Evolutionary conservation across 805 yeast genomes (phyloP).

Genomic region (Saccharomycopsis fodiens): DNA sequence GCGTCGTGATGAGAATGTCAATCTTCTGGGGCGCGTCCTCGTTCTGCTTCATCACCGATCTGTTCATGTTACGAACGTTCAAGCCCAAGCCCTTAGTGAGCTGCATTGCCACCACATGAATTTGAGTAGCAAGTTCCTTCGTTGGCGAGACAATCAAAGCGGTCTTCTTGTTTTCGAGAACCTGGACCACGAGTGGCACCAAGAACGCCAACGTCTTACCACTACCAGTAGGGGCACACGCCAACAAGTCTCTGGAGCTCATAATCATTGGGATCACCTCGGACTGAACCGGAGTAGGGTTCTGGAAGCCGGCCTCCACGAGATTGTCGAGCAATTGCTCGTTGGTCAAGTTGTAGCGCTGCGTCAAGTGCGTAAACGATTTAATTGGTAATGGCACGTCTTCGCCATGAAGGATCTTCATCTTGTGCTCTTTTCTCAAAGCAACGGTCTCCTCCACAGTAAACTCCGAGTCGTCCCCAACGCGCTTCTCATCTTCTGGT

Average conservation of each 20-base stretch:
- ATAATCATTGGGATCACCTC: constrained; percentile 78
- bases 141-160: constrained; percentile 86
- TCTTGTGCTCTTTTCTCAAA: constrained; percentile 52
- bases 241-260: constrained; percentile 67
- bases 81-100: constrained; percentile 48
- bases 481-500: constrained; percentile 21
- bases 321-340: constrained; percentile 51
- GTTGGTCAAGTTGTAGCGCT: constrained; percentile 53
- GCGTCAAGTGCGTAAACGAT: constrained; percentile 72
- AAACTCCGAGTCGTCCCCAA: constrained; percentile 26
- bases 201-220: constrained; percentile 93
- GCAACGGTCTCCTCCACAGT: constrained; percentile 51
- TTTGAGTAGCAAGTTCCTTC: constrained; percentile 86
- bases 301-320: constrained; percentile 60
- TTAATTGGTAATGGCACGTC: constrained; percentile 91
- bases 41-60: constrained; percentile 62
- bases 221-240: constrained; percentile 98
- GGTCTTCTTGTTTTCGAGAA: constrained; percentile 8
- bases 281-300: constrained; percentile 90
- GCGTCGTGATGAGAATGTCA: constrained; percentile 82
- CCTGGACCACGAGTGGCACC: constrained; percentile 64
- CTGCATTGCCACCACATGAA: constrained; percentile 56
- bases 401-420: constrained; percentile 64
- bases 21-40: constrained; percentile 42
- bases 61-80: constrained; percentile 58